Percentiles rank a stretch among this genome's conserved stretches.
Evolutionary conservation across 352 stramenopile species (phyloP).

Genomic region (Pythium phragmiticola): DNA sequence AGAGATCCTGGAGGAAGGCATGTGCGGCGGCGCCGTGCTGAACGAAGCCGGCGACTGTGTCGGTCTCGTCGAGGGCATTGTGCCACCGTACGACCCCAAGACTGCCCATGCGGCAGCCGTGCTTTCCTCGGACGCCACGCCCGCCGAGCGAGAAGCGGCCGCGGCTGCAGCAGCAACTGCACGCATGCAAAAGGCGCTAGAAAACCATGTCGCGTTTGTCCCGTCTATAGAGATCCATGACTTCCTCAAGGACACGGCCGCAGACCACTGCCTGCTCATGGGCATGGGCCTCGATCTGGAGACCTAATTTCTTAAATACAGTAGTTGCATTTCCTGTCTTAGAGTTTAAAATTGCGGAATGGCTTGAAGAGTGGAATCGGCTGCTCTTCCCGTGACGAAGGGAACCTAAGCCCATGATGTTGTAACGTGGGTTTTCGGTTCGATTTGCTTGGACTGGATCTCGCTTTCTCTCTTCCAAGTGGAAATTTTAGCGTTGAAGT

Average conservation of each 20-base stretch:
- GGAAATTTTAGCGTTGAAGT: too few relatives aligned
- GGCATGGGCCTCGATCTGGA: constrained; percentile 20
- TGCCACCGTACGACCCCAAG: constrained; percentile 38
- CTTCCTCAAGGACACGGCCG: constrained; percentile 46
- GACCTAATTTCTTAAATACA: too few relatives aligned
- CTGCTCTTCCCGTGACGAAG: too few relatives aligned
- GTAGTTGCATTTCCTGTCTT: too few relatives aligned
- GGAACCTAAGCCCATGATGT: too few relatives aligned
- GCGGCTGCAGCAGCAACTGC: constrained; percentile 31
- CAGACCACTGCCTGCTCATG: constrained; percentile 22
- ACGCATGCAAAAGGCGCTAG: constrained; percentile 63
- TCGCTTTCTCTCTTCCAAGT: too few relatives aligned
- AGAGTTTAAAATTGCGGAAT: too few relatives aligned
- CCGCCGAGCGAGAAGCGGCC: constrained; percentile 29
- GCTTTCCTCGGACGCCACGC: constrained; percentile 18
- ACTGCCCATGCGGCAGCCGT: constrained; percentile 15
- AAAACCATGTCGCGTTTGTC: constrained; percentile 71
- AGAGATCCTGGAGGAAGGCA: constrained; percentile 73
- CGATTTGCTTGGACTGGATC: too few relatives aligned
- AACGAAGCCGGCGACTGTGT: constrained; percentile 43
- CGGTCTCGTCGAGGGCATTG: constrained; percentile 78
- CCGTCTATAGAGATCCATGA: constrained; percentile 41
- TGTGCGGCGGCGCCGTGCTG: constrained; percentile 77
- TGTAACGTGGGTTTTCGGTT: too few relatives aligned
- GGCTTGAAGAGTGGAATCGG: too few relatives aligned